These are phyloP conservation scores for Petrea volubilis DNA, from an alignment of 257 asterid species.

Conservation along the genomic window DNA sequence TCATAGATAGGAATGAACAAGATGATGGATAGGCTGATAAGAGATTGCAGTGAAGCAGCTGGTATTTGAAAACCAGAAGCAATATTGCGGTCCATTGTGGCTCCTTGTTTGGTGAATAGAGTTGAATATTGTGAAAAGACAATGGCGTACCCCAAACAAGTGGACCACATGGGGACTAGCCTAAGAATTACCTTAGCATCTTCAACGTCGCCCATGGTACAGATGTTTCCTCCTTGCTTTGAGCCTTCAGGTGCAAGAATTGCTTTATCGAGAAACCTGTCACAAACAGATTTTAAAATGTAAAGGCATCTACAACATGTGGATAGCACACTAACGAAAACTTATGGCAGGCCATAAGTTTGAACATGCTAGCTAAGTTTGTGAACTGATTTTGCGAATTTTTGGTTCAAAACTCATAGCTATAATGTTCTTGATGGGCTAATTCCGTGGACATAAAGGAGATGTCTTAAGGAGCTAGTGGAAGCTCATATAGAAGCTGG, in stretches of 20 bases:
- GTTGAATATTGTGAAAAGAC: constrained; percentile 33
- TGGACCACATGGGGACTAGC: constrained; percentile 35
- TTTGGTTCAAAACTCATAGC: no score
- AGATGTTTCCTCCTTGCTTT: not conserved
- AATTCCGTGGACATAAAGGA: no score
- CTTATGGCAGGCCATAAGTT: no score
- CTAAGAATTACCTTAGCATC: constrained; percentile 38
- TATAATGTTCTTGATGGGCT: no score
- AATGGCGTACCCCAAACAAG: constrained; percentile 32
- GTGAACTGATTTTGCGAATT: no score
- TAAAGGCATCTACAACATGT: no score
- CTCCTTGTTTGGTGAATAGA: constrained; percentile 41
- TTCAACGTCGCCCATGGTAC: constrained; percentile 23
- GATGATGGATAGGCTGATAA: constrained; percentile 25
- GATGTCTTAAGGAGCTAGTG: no score
- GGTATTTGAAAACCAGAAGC: constrained; percentile 28
- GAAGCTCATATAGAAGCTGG: no score
- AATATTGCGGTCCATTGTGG: constrained; percentile 35
- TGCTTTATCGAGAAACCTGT: constrained; percentile 33
- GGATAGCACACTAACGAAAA: no score
- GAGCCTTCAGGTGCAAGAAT: constrained; percentile 16
- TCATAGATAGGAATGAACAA: constrained; percentile 40
- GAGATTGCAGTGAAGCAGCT: constrained; percentile 38
- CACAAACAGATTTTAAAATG: no score
- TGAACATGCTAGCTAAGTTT: no score